Conservation (phyloP, 306 rosid species). For the Glycine soja region DNA sequence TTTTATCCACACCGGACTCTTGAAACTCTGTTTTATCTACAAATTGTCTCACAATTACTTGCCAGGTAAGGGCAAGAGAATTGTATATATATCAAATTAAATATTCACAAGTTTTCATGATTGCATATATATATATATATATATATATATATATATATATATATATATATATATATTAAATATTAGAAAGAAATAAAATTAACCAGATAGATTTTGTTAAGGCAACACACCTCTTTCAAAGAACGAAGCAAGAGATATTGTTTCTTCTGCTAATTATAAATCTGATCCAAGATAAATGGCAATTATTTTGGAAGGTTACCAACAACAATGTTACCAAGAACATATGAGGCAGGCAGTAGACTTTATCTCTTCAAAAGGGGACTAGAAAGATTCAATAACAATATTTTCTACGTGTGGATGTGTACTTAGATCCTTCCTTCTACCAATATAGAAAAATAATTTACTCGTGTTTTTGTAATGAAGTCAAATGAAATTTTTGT, state of each 20-base stretch:
- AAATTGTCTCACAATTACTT: too few relatives aligned
- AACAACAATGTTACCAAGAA: slow-evolving; percentile 98
- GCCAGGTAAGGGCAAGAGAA: slow-evolving; percentile 45
- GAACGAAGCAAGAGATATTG: slow-evolving; percentile 94
- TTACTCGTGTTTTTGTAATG: too few relatives aligned
- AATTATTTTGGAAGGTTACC: slow-evolving; percentile 95
- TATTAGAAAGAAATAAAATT: too few relatives aligned
- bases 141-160: too few relatives aligned
- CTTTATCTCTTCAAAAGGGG: too few relatives aligned
- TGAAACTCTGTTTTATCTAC: slow-evolving; percentile 96
- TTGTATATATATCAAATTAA: slow-evolving; percentile 2
- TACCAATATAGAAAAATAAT: too few relatives aligned
- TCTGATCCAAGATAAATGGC: slow-evolving; percentile 98
- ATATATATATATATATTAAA: slow-evolving; percentile 65
- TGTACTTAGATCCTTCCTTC: slow-evolving; percentile 91
- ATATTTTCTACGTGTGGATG: slow-evolving; percentile 82
- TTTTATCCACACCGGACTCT: slow-evolving; percentile 96
- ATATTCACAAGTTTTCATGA: slow-evolving; percentile 6
- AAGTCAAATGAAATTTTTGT: too few relatives aligned
- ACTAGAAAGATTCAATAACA: slow-evolving; percentile 97
- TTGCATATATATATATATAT: background rate
- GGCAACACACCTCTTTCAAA: too few relatives aligned
- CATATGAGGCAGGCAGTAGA: slow-evolving; percentile 99
- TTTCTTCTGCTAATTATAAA: slow-evolving; percentile 98
- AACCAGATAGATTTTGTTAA: too few relatives aligned